A percentile compares a stretch with the other conserved stretches of the same genome.
Evolutionary conservation across 495 filamentous ascomycete genomes (phyloP).

Genomic region (Penicillium coprophilum): DNA sequence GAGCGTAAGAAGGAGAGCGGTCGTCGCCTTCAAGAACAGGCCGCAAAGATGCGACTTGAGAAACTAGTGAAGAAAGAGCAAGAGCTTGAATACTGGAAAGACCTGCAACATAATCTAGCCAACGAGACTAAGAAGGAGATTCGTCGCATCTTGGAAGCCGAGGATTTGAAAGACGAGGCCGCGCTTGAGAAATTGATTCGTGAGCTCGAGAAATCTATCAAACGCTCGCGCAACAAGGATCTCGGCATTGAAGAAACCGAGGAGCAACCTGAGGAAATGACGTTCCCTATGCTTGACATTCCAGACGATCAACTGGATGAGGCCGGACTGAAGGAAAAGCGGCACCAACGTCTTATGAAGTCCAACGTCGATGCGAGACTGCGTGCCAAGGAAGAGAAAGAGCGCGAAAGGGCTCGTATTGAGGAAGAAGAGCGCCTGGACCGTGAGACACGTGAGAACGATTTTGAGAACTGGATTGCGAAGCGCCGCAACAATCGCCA

Average conservation of each 20-base stretch:
- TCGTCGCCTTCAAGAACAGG: slow-evolving; percentile 88
- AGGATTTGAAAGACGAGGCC: slow-evolving; percentile 87
- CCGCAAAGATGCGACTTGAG: slow-evolving; percentile 92
- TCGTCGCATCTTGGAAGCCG: slow-evolving; percentile 78
- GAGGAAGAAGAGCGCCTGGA: slow-evolving; percentile 82
- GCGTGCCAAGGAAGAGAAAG: slow-evolving; percentile 93
- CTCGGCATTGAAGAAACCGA: slow-evolving; percentile 80
- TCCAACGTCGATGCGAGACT: slow-evolving; percentile 89
- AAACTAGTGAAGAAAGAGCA: slow-evolving; percentile 94
- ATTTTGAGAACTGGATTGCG: slow-evolving; percentile 84
- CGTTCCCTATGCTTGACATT: slow-evolving; percentile 83
- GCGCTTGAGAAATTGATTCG: slow-evolving; percentile 76
- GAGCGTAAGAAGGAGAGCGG: slow-evolving; percentile 94
- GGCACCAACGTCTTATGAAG: slow-evolving; percentile 88
- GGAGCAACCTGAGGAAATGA: slow-evolving; percentile 69
- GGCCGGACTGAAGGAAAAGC: slow-evolving; percentile 82
- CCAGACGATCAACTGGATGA: slow-evolving; percentile 93
- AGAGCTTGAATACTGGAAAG: slow-evolving; percentile 89
- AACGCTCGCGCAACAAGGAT: slow-evolving; percentile 86
- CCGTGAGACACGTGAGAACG: slow-evolving; percentile 75
- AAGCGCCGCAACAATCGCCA: slow-evolving; percentile 74
- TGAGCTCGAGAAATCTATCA: slow-evolving; percentile 86
- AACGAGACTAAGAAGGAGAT: slow-evolving; percentile 83
- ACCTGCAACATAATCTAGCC: slow-evolving; percentile 66
- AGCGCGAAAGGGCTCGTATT: slow-evolving; percentile 76